phyloP scores from a whole-genome alignment of 495 filamentous ascomycete species.

The Letharia columbiana region DNA sequence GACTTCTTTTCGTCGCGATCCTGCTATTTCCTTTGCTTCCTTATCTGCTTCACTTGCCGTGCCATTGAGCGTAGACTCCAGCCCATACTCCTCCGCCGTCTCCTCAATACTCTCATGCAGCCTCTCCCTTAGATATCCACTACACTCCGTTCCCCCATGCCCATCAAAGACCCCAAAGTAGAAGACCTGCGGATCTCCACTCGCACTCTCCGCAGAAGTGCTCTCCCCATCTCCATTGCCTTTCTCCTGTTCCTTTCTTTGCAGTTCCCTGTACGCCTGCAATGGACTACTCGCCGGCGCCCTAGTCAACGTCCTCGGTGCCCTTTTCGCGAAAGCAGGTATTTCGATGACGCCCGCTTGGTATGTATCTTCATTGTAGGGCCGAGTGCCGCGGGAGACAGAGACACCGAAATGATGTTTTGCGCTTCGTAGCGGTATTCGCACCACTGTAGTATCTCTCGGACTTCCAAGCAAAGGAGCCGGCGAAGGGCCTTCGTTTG shows the following conservation, averaged over 20 bases:
- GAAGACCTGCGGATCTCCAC: slow-evolving; percentile 89
- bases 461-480: slow-evolving; percentile 43
- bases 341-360: slow-evolving; percentile 91
- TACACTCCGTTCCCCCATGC: slow-evolving; percentile 86
- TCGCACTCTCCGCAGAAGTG: slow-evolving; percentile 60
- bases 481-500: slow-evolving; percentile 45
- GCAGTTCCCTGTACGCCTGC: slow-evolving; percentile 25
- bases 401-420: slow-evolving; percentile 91
- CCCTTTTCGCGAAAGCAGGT: slow-evolving; percentile 80
- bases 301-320: slow-evolving; percentile 58
- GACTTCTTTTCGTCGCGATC: neutral
- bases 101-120: slow-evolving; percentile 87
- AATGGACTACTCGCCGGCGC: slow-evolving; percentile 36
- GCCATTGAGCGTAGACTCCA: slow-evolving; percentile 57
- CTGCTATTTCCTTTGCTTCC: neutral
- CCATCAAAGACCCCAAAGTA: slow-evolving; percentile 97
- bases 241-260: slow-evolving; percentile 22
- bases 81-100: slow-evolving; percentile 59
- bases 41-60: slow-evolving; percentile 19
- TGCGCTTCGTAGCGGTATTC: slow-evolving; percentile 86
- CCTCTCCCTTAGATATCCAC: slow-evolving; percentile 70
- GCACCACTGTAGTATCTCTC: slow-evolving; percentile 88
- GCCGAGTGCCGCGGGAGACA: slow-evolving; percentile 68
- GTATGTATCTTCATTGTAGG: slow-evolving; percentile 87
- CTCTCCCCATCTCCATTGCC: slow-evolving; percentile 36